Evolutionary conservation across 495 filamentous ascomycete species (phyloP), one percentile per base, ranked within the genome.

Genomic region (Daldinia grandis): DNA sequence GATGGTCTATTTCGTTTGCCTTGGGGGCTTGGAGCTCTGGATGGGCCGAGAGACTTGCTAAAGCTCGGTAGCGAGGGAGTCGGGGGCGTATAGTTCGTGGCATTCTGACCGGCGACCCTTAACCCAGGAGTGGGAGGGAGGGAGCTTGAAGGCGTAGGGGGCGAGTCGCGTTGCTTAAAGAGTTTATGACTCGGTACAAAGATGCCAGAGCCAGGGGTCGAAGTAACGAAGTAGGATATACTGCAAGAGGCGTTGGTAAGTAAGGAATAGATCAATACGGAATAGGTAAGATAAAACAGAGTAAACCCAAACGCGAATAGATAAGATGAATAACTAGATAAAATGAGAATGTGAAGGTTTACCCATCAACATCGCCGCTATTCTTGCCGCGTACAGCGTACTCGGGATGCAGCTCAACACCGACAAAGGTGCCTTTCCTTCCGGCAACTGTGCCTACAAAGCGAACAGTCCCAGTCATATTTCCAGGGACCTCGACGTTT

Each of bases 351-450:
- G 27, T 54, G 60, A 40, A 40, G 47, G 76, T 88, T 80, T 85
- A 94, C 92, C 95, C 96, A 68, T 99, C 95, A 53, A 99, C 96
- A 81, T 97, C 95, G 37, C 95, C 95, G 72, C 85, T 95, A 76
- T 99, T 99, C 83, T 99, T 99, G 33, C 95, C 95, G 74, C 92
- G 87, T 35, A 84, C 78, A 49, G 95, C 90, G 77, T 88, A 93
- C 68, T 96, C 92, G 58, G 86, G 81, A 70, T 91, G 89, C 66
- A 99, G 82, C 78, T 99, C 96, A 49, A 99, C 93, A n/a, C 95
- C 95, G 27, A 91, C 94, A 83, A 98, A 99, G 12, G 87, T 86
- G 40, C 95, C 95, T 56, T 91, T 92, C 83, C 97, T 97, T 61
- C 94, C 95, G 54, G 89, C 87, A 33, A 99, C 94, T 38, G 82